Base-by-base conservation (phyloP, 352 stramenopile genomes). In the Pythium rhizo-oryzae region DNA sequence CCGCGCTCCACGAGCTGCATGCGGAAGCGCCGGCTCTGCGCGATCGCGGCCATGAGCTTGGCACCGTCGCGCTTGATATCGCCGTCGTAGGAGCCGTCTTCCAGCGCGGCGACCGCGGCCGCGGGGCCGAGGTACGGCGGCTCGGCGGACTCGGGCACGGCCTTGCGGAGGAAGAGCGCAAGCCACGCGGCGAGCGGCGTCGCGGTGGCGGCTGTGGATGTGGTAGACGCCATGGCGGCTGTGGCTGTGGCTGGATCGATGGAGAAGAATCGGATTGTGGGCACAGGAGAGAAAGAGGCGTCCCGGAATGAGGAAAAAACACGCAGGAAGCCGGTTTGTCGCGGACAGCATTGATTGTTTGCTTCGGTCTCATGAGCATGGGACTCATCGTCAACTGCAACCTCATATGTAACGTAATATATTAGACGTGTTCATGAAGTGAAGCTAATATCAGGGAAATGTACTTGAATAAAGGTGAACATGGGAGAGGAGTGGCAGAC, bases 1-100 rank as follows among this genome's bases (percentile, higher is more conserved):
- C 59, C 59, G 12, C 21, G 59, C 49, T 67, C 47, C 5, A 67
- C 59, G 35, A 67, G 59, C 50, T 67, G 47, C 33, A 41, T 30
- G 21, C 59, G 46, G 30, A 47, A 59, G 13, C 49, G 47, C 9
- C 49, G 49, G 30, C 23, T 25, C 23, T 54, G 24, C 1, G 59
- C 35, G 23, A 67, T 49, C 21, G 59, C 47, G 13, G 7, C 4
- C 47, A 67, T 43, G 8, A 52, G 43, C 35, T 59, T 2, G 8
- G 49, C 16, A 2, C 33, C 47, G 23, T 64, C 25, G 13, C 25
- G 13, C 55, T 41, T 57, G 46, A 49, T 19, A 5, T 65, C 19
- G 33, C 6, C 19, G 21, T 35, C 28, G 2, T 55, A 12, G 12
- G 35, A 19, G 11, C 54, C 54, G 9, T 61, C 35, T 15, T 30